phyloP scores from a whole-genome alignment of 768 basidiomycete species.

The Gelatoporia subvermispora region DNA sequence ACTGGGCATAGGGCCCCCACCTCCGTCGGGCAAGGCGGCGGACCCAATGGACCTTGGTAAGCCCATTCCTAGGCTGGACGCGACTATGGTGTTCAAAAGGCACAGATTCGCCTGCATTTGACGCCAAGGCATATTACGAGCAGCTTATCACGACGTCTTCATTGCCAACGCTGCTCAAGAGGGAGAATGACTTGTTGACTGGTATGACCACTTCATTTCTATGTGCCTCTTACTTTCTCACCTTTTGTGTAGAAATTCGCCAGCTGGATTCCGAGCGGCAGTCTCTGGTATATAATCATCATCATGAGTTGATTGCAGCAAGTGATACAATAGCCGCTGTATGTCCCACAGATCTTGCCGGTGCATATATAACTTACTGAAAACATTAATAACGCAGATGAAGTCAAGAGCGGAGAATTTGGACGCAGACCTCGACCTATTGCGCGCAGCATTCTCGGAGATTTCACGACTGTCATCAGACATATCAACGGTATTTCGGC shows the following conservation, averaged over 20 bases:
- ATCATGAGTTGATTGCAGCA: conserved; percentile 91
- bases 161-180: conserved; percentile 65
- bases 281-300: conserved; percentile 90
- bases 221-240: background rate
- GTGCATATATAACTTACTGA: background rate
- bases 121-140: conserved; percentile 81
- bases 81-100: background rate
- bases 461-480: conserved; percentile 69
- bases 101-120: conserved; percentile 76
- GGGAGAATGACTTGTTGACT: conserved; percentile 75
- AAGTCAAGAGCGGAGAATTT: conserved; percentile 82
- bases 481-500: background rate
- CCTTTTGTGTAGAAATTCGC: conserved; percentile 62
- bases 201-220: conserved; percentile 36
- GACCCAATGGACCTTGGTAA: conserved; percentile 83
- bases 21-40: conserved; percentile 40
- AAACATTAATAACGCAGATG: conserved; percentile 48
- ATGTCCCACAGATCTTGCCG: conserved; percentile 18
- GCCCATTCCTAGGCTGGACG: conserved; percentile 14
- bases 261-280: conserved; percentile 86
- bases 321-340: conserved; percentile 88
- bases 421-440: conserved; percentile 77
- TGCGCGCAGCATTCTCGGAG: conserved; percentile 79
- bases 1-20: conserved; percentile 68
- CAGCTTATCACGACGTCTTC: conserved; percentile 81